Conservation (phyloP, 352 stramenopile genomes). For the Globisporangium paddicum region DNA sequence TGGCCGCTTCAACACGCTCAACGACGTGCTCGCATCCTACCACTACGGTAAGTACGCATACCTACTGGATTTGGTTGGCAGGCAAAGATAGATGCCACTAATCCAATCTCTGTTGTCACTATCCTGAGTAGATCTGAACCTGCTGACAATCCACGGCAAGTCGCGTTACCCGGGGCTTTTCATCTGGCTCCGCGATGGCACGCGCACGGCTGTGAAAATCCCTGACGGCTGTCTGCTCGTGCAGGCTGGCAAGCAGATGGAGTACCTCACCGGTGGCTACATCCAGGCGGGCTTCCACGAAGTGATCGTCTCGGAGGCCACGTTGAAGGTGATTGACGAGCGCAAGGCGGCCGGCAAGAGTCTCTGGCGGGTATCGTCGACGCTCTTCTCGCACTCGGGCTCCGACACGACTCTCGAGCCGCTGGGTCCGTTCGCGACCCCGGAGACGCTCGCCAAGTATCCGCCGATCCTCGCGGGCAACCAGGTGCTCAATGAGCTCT, state of each 20-base stretch:
- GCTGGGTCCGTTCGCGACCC: constrained; percentile 73
- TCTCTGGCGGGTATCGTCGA: constrained; percentile 90
- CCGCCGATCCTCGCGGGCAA: constrained; percentile 79
- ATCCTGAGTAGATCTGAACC: constrained; percentile 72
- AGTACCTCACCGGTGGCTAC: constrained; percentile 91
- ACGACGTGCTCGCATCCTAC: constrained; percentile 89
- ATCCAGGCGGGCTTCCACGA: constrained; percentile 92
- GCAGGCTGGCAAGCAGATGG: constrained; percentile 89
- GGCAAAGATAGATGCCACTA: neutral
- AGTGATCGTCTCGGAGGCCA: constrained; percentile 81
- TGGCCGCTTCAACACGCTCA: constrained; percentile 68
- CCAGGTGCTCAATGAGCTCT: constrained; percentile 85
- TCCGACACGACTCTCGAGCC: constrained; percentile 86
- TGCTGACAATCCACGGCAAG: constrained; percentile 93
- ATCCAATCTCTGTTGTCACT: neutral
- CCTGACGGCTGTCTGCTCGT: constrained; percentile 89
- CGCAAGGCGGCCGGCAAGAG: constrained; percentile 66
- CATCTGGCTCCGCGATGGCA: constrained; percentile 89
- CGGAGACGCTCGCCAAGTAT: constrained; percentile 63
- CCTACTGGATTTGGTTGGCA: neutral
- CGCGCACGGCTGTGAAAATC: constrained; percentile 81
- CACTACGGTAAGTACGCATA: constrained; percentile 70
- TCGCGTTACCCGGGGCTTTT: constrained; percentile 88
- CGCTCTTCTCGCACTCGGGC: constrained; percentile 89
- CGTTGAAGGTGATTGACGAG: constrained; percentile 62